Base-by-base conservation (phyloP, 148 eudicot species). In the Pouteria glomerata region DNA sequence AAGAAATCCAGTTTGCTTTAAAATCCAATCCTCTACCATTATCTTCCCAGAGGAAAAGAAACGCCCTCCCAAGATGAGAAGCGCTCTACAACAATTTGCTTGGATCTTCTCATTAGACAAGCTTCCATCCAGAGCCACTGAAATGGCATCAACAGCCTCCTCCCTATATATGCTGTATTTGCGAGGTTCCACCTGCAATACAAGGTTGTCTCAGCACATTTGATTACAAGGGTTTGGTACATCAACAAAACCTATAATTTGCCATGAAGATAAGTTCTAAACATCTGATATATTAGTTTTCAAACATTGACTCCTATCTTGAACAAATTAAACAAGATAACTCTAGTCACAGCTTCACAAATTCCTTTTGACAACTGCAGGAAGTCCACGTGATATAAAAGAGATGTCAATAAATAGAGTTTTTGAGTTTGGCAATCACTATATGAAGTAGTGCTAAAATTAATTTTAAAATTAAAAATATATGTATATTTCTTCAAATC, bases 21-120 rank as follows among this genome's bases (percentile, higher is more conserved):
- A 79, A 62, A 85, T 76, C 79, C 84, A 80, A 75, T 82, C 81
- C 75, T 85, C 81, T 19, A 82, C 80, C 79, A 78, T 82, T 66
- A 82, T 71, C 62, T 82, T 80, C 47, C 84, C 86, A 29, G 77
- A 73, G n/a, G 66, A 76, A 55, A 82, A 82, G 73, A 85, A 80
- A 69, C 73, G 73, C 30, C 81, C 89, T 73, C 86, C 89, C 55
- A 85, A 65, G 41, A 80, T 76, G 15, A 85, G 81, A 66, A 85
- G 86, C 6, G 86, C 84, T 76, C 74, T 73, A 24, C 82, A 85
- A 74, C 84, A 78, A 16, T 68, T 80, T 30, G 71, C 71, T 57
- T 70, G 66, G 44, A 80, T 35, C 67, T 73, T 82, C 61, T 80
- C 79, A 53, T 78, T 48, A 1, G 65, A 56, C 51, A 78, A 74